Evolutionary conservation across 495 filamentous ascomycete species (phyloP), one percentile per base, ranked within the genome.

Genomic region (Cercophora scortea): DNA sequence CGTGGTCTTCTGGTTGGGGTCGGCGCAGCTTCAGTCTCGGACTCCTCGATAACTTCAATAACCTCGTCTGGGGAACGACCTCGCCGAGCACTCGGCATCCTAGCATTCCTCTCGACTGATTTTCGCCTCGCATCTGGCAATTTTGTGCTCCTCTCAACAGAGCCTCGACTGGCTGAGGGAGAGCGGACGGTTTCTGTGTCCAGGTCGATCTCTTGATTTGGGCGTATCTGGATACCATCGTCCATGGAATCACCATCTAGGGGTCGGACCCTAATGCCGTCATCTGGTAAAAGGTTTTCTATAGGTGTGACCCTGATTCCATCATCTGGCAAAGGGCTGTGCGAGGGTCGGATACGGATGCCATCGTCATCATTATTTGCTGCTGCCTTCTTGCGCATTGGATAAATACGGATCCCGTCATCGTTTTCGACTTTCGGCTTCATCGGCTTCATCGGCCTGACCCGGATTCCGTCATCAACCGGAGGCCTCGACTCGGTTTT

Each of bases 31-130:
- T 61, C 60, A 12, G 63, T 60, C 47, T 67, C 68, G 4, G 55
- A 35, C 7, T 73, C 65, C 48, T 71, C 65, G 18, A 57, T 59
- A 4, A 61, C 60, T 63, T 78, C 43, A 71, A 79, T 64, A 67
- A 77, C 47, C 66, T 79, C 56, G 70, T 65, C 65, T 74, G 75
- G 50, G 71, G 80, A 57, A 63, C 41, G 57, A 11, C 59, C 62
- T 18, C 61, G 60, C 47, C 57, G 56, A 41, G 52, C 50, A 50
- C 59, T 67, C 48, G 57, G 35, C 6, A 47, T 41, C 39, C 57
- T 52, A 8, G 35, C 43, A 6, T 39, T 56, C 49, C 47, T 51
- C 42, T 59, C 49, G 42, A 45, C 53, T 7, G 64, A 68, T 33
- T 59, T 58, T 7, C 58, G 56, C 33, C 63, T 25, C 25, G 52